Percentiles rank a stretch among this genome's conserved stretches.
phyloP scores from a whole-genome alignment of 2,329 filamentous ascomycete species.

The Chalaropsis thielavioides region DNA sequence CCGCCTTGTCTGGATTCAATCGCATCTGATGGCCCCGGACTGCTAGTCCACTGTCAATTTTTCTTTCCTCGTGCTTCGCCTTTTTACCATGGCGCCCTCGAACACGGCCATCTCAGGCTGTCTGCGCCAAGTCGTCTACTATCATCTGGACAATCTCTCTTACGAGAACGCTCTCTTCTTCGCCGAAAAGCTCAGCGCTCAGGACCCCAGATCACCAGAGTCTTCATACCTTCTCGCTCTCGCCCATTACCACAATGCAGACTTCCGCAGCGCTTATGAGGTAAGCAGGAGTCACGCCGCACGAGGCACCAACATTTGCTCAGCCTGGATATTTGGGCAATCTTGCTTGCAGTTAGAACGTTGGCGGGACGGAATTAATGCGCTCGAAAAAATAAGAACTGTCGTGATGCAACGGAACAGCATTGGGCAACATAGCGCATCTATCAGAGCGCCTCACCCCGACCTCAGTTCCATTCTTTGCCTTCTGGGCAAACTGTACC shows the following conservation, averaged over 20 bases:
- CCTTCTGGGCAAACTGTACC: conserved; percentile 75
- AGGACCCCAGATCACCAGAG: conserved; percentile 69
- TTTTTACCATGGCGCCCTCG: conserved; percentile 35
- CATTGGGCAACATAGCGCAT: conserved; percentile 73
- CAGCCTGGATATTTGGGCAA: conserved; percentile 83
- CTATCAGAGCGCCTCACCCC: conserved; percentile 56
- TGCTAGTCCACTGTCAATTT: conserved; percentile 10
- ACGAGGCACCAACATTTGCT: conserved; percentile 65
- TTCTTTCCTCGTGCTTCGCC: conserved; percentile 4
- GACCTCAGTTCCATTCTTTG: conserved; percentile 76
- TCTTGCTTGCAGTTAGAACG: conserved; percentile 67
- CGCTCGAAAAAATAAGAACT: conserved; percentile 67
- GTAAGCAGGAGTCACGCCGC: conserved; percentile 56
- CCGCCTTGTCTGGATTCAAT: not conserved
- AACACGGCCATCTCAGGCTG: conserved; percentile 36
- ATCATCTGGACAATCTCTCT: conserved; percentile 77
- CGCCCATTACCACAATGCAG: conserved; percentile 69
- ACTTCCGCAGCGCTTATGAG: conserved; percentile 76
- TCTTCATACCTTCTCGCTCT: conserved; percentile 70
- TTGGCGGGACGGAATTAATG: conserved; percentile 65
- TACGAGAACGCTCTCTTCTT: conserved; percentile 88
- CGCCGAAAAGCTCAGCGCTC: conserved; percentile 69
- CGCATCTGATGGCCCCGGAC: conserved; percentile 16
- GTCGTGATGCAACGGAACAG: conserved; percentile 62
- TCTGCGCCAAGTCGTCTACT: conserved; percentile 46